These are phyloP conservation scores for Rhizoclosmatium globosum DNA, from an alignment of 192 early-diverging fungal species.

Conservation along the genomic window DNA sequence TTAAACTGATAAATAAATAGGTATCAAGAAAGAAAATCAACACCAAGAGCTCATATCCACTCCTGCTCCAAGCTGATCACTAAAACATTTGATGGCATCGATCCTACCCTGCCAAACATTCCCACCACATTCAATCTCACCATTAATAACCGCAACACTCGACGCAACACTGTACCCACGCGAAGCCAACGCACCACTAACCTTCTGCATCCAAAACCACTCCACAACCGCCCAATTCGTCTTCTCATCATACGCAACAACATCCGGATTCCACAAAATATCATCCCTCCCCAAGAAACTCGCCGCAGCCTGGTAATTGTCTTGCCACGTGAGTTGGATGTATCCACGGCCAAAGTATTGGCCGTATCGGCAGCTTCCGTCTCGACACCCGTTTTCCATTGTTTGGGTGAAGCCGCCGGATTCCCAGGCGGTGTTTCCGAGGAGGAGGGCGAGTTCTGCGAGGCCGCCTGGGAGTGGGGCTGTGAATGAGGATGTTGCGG, in stretches of 20 bases:
- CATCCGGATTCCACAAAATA: constrained; percentile 4
- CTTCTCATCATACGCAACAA: constrained; percentile 12
- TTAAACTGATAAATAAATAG: too few species aligned
- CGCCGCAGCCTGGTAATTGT: constrained; percentile 29
- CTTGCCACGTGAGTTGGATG: constrained; percentile 28
- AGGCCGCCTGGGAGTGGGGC: background rate
- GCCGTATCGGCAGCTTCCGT: constrained; percentile 13
- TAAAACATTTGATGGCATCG: constrained; percentile 12
- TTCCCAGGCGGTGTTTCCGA: constrained; percentile 3
- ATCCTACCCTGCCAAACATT: background rate
- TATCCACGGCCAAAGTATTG: constrained; percentile 30
- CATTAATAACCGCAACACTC: constrained; percentile 21
- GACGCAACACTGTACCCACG: constrained; percentile 14
- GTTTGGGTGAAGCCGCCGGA: background rate
- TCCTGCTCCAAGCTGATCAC: background rate
- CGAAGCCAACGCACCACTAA: background rate
- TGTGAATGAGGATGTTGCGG: background rate
- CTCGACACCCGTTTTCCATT: background rate
- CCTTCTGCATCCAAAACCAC: constrained; percentile 19
- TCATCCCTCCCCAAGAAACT: background rate
- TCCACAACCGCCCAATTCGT: constrained; percentile 11
- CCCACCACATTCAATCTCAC: constrained; percentile 25
- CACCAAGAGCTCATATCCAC: background rate
- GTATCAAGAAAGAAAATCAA: background rate
- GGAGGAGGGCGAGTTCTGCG: constrained; percentile 12